phyloP scores from a whole-genome alignment of 2,329 filamentous ascomycete species.

The Myriangium duriaei region DNA sequence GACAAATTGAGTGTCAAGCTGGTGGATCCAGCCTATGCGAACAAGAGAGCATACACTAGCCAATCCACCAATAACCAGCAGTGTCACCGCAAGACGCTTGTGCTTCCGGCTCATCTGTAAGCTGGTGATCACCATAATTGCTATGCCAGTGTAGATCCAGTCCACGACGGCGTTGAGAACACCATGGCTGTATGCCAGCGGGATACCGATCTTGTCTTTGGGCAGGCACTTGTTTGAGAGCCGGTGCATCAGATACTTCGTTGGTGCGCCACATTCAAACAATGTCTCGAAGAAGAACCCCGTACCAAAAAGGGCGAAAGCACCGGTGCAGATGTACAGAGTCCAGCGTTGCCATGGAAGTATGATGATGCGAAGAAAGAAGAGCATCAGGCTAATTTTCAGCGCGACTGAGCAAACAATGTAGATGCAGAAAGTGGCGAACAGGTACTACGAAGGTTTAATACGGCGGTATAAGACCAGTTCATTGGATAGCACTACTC shows the following conservation, averaged over 20 bases:
- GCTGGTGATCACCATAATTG: conserved; percentile 28
- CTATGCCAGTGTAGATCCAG: conserved; percentile 26
- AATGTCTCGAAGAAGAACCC: conserved; percentile 22
- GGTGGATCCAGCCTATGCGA: conserved; percentile 17
- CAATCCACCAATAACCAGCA: conserved; percentile 27
- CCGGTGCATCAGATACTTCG: conserved; percentile 15
- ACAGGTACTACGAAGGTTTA: too few relatives aligned
- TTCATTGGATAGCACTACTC: too few relatives aligned
- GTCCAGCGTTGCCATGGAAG: conserved; percentile 25
- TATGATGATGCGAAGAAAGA: conserved; percentile 34
- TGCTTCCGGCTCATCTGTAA: conserved; percentile 28
- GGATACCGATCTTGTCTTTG: conserved; percentile 10
- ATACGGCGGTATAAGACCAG: too few relatives aligned
- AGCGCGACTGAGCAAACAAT: conserved; percentile 28
- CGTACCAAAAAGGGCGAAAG: conserved; percentile 23
- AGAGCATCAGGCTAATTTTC: conserved; percentile 34
- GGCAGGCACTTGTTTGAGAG: conserved; percentile 13
- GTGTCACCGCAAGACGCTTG: conserved; percentile 28
- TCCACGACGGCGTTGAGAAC: conserved; percentile 28
- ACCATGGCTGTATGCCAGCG: conserved; percentile 11
- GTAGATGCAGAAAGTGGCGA: conserved; percentile 27
- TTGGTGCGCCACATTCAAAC: conserved; percentile 22
- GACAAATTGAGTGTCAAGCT: conserved; percentile 12
- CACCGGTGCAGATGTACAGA: conserved; percentile 17
- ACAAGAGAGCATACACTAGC: conserved; percentile 18